Evolutionary conservation across 331 rosid species (phyloP), one percentile per base, ranked within the genome.

Genomic region (Quercus phellos): DNA sequence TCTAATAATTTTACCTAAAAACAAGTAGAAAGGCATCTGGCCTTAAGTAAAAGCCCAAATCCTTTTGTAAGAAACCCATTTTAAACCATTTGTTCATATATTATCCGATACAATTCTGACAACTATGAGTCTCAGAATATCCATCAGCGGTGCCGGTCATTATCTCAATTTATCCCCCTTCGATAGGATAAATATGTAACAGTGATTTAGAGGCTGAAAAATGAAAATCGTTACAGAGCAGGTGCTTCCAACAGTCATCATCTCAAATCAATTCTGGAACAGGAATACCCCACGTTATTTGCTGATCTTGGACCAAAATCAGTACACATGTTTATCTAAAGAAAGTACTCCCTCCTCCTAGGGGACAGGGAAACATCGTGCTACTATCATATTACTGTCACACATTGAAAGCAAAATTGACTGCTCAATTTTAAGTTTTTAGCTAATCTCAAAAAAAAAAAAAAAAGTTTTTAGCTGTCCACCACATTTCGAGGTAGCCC

Each of bases 381-480:
- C 63, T 72, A 51, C 68, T 56, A 85, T 69, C 84, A 18, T 67
- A 77, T 82, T 83, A 53, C 68, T 79, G 72, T 85, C 90, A 79
- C 55, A 60, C 63, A 83, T 80, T 72, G 72, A 77, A 73, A 78
- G 80, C 69, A 63, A 77, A 81, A 69, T 77, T 55, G 85, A 77
- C 80, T 81, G 67, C 38, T 83, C 81, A 82, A 68, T 70, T 56
- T 55, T 21, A 73, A 12, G 32, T 50, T 8, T 51, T 43, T 70
- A 42, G 80, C 82, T 81, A 34, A 5, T 7, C 38, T 34, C 38
- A 5, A 34, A 34, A 5, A 34, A 34, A 34, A 34, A 34, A 32
- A 5, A 34, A 4, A 30, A 4, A 0, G 22, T 55, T 38, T 51
- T 43, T 70, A 42, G 80, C 83, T 83, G 88, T 73, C 74, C 72